phyloP scores from a whole-genome alignment of 1,284 basidiomycete species.

The Coniferiporia sulphurascens region DNA sequence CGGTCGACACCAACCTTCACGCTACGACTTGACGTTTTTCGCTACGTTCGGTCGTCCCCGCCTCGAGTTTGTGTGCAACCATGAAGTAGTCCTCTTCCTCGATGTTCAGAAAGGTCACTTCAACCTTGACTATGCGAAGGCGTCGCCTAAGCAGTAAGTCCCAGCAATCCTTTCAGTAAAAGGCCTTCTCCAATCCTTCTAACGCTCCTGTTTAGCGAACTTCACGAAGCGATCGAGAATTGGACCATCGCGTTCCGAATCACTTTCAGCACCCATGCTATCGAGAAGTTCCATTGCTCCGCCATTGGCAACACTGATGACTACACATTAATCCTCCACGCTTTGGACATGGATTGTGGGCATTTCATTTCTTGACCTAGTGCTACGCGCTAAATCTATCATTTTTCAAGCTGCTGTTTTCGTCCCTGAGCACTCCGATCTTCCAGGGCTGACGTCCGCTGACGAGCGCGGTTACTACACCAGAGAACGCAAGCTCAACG shows the following conservation, averaged over 20 bases:
- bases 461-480: not conserved
- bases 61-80: constrained; percentile 20
- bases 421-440: constrained; percentile 7
- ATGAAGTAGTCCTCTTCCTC: constrained; percentile 19
- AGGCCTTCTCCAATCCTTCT: not conserved
- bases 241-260: constrained; percentile 16
- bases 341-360: constrained; percentile 5
- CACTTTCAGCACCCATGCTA: constrained; percentile 7
- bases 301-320: constrained; percentile 1
- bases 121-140: constrained; percentile 15
- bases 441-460: not conserved
- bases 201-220: not conserved
- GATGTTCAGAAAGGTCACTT: constrained; percentile 19
- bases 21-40: constrained; percentile 13
- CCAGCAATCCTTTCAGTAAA: not conserved
- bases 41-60: constrained; percentile 13
- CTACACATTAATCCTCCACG: constrained; percentile 1
- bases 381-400: not conserved
- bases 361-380: not conserved
- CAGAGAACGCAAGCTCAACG: not conserved
- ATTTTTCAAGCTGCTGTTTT: constrained; percentile 10
- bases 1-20: constrained; percentile 3
- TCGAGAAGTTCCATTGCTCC: constrained; percentile 2
- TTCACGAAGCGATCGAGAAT: not conserved
- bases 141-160: constrained; percentile 4